Conservation (phyloP, 805 yeast species). For the Metschnikowia arizonensis region DNA sequence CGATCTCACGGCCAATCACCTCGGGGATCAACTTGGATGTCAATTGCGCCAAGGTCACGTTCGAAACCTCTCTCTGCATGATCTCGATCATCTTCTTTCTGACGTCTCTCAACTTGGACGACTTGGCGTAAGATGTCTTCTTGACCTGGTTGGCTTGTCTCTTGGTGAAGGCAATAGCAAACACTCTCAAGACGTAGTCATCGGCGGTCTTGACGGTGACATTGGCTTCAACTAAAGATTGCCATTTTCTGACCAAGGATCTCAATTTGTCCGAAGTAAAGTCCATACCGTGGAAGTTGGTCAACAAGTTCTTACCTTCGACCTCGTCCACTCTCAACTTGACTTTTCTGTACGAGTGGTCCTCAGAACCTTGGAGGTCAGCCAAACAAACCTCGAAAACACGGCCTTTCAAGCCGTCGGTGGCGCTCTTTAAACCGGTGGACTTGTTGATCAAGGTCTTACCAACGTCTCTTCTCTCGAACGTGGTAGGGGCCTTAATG, state of each 20-base stretch:
- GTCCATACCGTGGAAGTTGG: slow-evolving; percentile 99
- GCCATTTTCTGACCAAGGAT: slow-evolving; percentile 98
- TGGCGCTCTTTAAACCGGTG: slow-evolving; percentile 96
- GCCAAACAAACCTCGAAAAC: slow-evolving; percentile 93
- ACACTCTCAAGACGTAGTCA: slow-evolving; percentile 93
- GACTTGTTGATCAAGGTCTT: slow-evolving; percentile 98
- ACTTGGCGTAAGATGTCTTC: slow-evolving; percentile 97
- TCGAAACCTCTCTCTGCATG: slow-evolving; percentile 93
- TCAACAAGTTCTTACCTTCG: slow-evolving; percentile 96
- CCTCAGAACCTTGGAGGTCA: slow-evolving; percentile 98
- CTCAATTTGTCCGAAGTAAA: slow-evolving; percentile 97
- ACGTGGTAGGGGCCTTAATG: slow-evolving; percentile 97
- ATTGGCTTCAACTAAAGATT: slow-evolving; percentile 95
- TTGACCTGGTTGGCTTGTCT: slow-evolving; percentile 95
- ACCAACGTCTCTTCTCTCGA: slow-evolving; percentile 98
- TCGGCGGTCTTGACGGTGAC: slow-evolving; percentile 98
- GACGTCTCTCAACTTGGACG: slow-evolving; percentile 94
- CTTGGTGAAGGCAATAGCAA: slow-evolving; percentile 98
- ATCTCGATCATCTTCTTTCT: slow-evolving; percentile 96
- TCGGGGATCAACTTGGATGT: slow-evolving; percentile 97
- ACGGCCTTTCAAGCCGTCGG: slow-evolving; percentile 97
- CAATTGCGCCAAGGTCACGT: slow-evolving; percentile 93
- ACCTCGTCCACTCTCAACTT: slow-evolving; percentile 98
- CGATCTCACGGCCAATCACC: slow-evolving; percentile 97
- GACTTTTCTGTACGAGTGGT: slow-evolving; percentile 96